These are phyloP conservation scores for Aspergillus fischeri DNA, from an alignment of 2,329 filamentous ascomycete species.

Conservation along the genomic window DNA sequence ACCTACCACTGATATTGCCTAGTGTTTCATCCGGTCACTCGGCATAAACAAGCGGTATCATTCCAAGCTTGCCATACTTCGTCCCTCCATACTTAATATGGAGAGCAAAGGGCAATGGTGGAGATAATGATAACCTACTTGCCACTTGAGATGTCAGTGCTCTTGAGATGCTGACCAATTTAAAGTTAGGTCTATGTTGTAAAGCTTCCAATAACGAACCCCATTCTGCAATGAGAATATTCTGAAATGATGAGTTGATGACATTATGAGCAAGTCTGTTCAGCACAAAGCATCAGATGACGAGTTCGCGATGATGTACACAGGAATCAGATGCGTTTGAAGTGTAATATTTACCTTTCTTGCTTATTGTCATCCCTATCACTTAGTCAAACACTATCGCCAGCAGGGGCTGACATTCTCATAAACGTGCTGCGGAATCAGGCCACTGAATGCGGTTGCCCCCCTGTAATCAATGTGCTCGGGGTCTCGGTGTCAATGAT, in stretches of 20 bases:
- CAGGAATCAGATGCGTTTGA: background rate
- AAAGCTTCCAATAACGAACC: conserved; percentile 11
- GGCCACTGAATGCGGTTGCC: background rate
- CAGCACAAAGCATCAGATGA: background rate
- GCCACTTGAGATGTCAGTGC: background rate
- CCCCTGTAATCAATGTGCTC: background rate
- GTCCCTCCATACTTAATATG: background rate
- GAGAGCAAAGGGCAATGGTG: background rate
- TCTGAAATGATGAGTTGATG: background rate
- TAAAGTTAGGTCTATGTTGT: conserved; percentile 4
- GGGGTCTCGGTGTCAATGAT: background rate
- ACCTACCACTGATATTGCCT: background rate
- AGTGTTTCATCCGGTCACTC: background rate
- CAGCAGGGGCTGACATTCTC: background rate
- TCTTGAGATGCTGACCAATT: background rate
- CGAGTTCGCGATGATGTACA: background rate
- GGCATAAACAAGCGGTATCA: background rate
- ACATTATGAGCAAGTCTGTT: too few relatives aligned
- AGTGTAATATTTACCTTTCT: background rate
- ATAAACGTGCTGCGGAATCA: background rate
- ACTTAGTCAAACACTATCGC: background rate
- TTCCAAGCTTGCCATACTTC: background rate
- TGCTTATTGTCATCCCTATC: background rate
- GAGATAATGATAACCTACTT: background rate
- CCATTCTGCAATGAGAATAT: background rate